Base-by-base conservation (phyloP, 2,329 filamentous ascomycete species). In the Grosmannia huntii region DNA sequence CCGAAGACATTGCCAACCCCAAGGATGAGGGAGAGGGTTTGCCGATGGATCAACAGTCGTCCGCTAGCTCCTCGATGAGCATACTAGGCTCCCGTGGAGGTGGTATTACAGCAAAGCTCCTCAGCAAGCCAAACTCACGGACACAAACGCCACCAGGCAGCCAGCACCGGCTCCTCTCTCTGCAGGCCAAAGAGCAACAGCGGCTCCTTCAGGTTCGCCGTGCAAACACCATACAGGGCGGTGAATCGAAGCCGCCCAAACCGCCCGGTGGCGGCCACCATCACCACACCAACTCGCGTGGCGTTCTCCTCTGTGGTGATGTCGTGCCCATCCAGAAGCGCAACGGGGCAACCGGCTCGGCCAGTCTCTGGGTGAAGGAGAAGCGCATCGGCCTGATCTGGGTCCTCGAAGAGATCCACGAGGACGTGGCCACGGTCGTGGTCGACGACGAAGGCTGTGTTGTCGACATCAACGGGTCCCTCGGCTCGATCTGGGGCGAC, bases 261-360 rank as follows among this genome's bases (percentile, higher is more conserved):
- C 74, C 83, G 12, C 69, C 75, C 21, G 70, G 74, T 23, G 69
- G 75, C 33, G 70, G 76, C 65, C 79, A 90, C 64, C 87, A 91
- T 65, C 78, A 83, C 56, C 82, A 80, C 63, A 86, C 81, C 65
- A 90, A 89, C 63, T 95, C 90, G 27, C 81, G 90, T 65, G 63
- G 62, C 3, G 94, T 99, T 28, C 72, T 99, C 56, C 79, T 99
- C 1, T 99, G 94, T 65, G 94, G 94, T 50, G 94, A 99, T 69
- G 92, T 99, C n/a, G 90, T 99, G 21, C 94, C 94, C 0, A 99
- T 99, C 60, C 88, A 91, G 69, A 99, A 97, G 72, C 84, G 94
- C 61, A 96, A 99, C 66, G 94, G 94, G 4, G 82, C 86, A 12
- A 92, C 86, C 5, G 94, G 94, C 2, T 91, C 94, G 59, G 94